A percentile compares a stretch with the other conserved stretches of the same genome.
Conservation (phyloP, 2,329 filamentous ascomycete species). For the Pyrenochaeta sp. region DNA sequence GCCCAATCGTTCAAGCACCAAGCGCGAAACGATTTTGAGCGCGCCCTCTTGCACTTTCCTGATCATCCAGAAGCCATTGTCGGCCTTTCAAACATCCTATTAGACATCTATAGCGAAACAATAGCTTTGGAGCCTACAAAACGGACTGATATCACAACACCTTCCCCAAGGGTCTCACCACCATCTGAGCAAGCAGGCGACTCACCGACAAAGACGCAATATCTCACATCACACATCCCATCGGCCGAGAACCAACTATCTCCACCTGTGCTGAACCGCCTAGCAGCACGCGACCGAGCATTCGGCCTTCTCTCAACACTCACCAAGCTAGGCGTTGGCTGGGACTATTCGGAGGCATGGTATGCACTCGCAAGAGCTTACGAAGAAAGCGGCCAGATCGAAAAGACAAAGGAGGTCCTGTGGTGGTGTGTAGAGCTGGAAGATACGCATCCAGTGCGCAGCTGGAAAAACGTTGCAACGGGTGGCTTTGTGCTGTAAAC, state of each 20-base stretch:
- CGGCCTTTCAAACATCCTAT: slow-evolving; percentile 81
- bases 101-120: slow-evolving; percentile 80
- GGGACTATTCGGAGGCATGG: slow-evolving; percentile 96
- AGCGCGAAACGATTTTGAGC: slow-evolving; percentile 81
- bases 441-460: slow-evolving; percentile 62
- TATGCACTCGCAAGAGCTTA: slow-evolving; percentile 85
- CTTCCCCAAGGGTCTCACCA: slow-evolving; percentile 11
- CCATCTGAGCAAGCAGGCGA: slow-evolving; percentile 10
- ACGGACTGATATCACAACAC: slow-evolving; percentile 24
- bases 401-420: slow-evolving; percentile 89
- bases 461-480: neutral
- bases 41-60: slow-evolving; percentile 78
- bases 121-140: slow-evolving; percentile 66
- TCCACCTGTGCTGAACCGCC: slow-evolving; percentile 77
- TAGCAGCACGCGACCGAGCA: slow-evolving; percentile 90
- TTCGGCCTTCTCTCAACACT: slow-evolving; percentile 82
- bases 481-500: neutral
- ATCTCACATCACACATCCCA: slow-evolving; percentile 62
- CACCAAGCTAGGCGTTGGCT: slow-evolving; percentile 85
- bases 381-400: slow-evolving; percentile 83
- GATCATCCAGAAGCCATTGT: slow-evolving; percentile 84
- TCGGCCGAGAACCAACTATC: slow-evolving; percentile 54
- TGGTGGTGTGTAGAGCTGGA: slow-evolving; percentile 99
- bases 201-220: slow-evolving; percentile 35
- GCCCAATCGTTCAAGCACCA: slow-evolving; percentile 70